Evolutionary conservation across 768 basidiomycete species (phyloP).

Genomic region (Naematelia aurantialba): DNA sequence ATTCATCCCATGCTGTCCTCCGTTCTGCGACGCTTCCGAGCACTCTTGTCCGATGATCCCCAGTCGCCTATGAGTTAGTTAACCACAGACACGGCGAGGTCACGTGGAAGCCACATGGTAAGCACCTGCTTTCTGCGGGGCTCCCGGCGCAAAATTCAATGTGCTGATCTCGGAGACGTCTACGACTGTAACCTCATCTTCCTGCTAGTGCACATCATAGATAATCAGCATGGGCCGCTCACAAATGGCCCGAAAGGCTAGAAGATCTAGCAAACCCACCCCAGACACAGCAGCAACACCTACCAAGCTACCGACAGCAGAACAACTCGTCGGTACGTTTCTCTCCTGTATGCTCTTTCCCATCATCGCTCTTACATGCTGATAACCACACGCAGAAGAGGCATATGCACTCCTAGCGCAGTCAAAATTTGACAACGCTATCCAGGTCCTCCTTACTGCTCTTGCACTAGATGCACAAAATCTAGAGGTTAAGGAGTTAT

Average conservation of each 20-base stretch:
- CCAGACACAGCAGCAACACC: neutral
- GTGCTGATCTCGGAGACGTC: no score
- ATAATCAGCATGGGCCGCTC: neutral
- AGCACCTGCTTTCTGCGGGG: no score
- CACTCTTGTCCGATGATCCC: no score
- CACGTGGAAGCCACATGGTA: no score
- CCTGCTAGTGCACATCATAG: neutral
- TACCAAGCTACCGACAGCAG: neutral
- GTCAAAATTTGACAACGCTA: constrained; percentile 78
- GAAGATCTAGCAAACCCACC: neutral
- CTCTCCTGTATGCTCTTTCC: neutral
- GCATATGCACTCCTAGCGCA: constrained; percentile 75
- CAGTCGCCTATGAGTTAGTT: no score
- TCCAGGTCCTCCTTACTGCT: constrained; percentile 66
- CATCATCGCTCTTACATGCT: no score
- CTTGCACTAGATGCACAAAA: constrained; percentile 63
- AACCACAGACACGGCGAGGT: no score
- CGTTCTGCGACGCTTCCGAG: no score
- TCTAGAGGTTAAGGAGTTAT: constrained; percentile 70
- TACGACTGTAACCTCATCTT: no score
- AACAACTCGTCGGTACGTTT: neutral
- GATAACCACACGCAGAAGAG: no score
- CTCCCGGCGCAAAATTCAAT: no score
- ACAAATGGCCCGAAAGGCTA: neutral
- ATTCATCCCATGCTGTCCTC: no score